phyloP scores from a whole-genome alignment of 2,329 filamentous ascomycete genomes.

The Verticillium albo-atrum region DNA sequence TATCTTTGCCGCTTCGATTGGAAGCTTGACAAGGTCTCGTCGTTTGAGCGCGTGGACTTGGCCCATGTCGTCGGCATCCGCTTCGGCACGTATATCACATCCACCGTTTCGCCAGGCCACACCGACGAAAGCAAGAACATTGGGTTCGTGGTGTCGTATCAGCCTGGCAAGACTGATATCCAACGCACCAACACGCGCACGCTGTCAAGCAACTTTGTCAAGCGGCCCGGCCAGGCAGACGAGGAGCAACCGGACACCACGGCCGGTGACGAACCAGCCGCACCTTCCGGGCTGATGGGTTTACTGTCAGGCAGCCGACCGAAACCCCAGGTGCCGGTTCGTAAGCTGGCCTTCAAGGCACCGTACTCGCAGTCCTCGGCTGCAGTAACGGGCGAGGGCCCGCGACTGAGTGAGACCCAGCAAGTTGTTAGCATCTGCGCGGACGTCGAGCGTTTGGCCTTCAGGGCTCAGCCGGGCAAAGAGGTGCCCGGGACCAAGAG shows the following conservation, averaged over 20 bases:
- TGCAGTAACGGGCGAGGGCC: slow-evolving; percentile 45
- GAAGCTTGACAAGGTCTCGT: slow-evolving; percentile 89
- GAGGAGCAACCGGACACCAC: neutral
- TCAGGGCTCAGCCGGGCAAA: slow-evolving; percentile 36
- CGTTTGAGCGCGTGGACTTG: slow-evolving; percentile 82
- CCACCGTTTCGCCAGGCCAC: slow-evolving; percentile 73
- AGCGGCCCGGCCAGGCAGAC: neutral
- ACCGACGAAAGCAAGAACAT: slow-evolving; percentile 76
- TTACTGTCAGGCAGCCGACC: slow-evolving; percentile 27
- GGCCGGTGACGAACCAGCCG: slow-evolving; percentile 2
- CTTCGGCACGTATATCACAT: slow-evolving; percentile 86
- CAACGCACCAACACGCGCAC: slow-evolving; percentile 82
- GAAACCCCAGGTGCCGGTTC: slow-evolving; percentile 16
- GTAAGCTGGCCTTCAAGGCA: slow-evolving; percentile 51
- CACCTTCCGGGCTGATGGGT: slow-evolving; percentile 28
- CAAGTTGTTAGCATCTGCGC: slow-evolving; percentile 62
- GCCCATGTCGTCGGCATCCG: slow-evolving; percentile 68
- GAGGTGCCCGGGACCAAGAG: slow-evolving; percentile 35
- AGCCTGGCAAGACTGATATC: slow-evolving; percentile 65
- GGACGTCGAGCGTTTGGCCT: slow-evolving; percentile 68
- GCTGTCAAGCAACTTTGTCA: slow-evolving; percentile 49
- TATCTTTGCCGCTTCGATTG: slow-evolving; percentile 93
- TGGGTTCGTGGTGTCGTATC: slow-evolving; percentile 76
- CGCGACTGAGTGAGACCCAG: slow-evolving; percentile 48
- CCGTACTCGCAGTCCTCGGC: slow-evolving; percentile 49